A percentile compares a stretch with the other conserved stretches of the same genome.
These are phyloP conservation scores for Excoecaria cochinchinensis DNA, from an alignment of 345 rosid species.

Conservation along the genomic window DNA sequence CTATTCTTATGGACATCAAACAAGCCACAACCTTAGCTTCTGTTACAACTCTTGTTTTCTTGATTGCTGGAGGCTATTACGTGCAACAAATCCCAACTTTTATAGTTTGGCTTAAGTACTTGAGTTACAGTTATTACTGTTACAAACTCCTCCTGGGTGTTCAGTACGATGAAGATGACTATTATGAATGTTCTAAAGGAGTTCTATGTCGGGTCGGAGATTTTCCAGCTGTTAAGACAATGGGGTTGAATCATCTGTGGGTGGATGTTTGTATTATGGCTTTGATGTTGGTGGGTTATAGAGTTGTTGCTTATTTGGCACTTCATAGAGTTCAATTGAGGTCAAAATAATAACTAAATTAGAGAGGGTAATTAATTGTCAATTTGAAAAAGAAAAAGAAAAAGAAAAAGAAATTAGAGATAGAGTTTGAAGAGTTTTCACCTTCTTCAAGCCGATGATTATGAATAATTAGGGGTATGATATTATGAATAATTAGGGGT, in stretches of 20 bases:
- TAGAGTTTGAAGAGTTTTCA: constrained; percentile 26
- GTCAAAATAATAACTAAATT: constrained; percentile 18
- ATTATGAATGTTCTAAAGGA: constrained; percentile 76
- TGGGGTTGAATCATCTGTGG: constrained; percentile 85
- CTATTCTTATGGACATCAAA: constrained; percentile 93
- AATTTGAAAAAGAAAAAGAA: background rate
- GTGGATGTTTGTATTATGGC: constrained; percentile 83
- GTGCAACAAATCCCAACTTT: constrained; percentile 91
- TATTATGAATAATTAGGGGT: constrained; percentile 29
- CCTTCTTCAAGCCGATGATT: constrained; percentile 46
- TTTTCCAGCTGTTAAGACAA: constrained; percentile 75
- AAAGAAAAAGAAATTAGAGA: background rate
- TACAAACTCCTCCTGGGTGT: constrained; percentile 96
- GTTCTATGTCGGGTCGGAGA: constrained; percentile 76
- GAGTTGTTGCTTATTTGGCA: constrained; percentile 79
- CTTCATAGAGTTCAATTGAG: constrained; percentile 70
- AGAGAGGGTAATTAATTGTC: constrained; percentile 4
- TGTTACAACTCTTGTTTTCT: constrained; percentile 91
- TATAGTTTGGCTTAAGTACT: constrained; percentile 93
- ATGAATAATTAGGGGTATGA: constrained; percentile 26
- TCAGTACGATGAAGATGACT: constrained; percentile 70
- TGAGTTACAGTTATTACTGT: constrained; percentile 96
- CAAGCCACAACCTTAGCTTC: constrained; percentile 97
- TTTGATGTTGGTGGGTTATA: constrained; percentile 85
- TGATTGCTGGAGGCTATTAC: constrained; percentile 94